These are phyloP conservation scores for Prunus persica DNA, from an alignment of 306 rosid species.

Conservation along the genomic window Prunus_persica_NCBIv2 NC_034016.1:22174501-22175000, in stretches of 20 bases:
- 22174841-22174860: slow-evolving; percentile 9
- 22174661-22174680: not conserved
- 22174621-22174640: not conserved
- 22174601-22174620: not conserved
- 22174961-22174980: not conserved
- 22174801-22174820: slow-evolving; percentile 27
- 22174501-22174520: not conserved
- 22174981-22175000: slow-evolving; percentile 27
- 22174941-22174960: slow-evolving; percentile 15
- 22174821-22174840: slow-evolving; percentile 21
- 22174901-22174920: slow-evolving; percentile 16
- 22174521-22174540: not conserved
- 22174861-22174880: slow-evolving; percentile 34
- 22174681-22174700: not conserved
- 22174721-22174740: not conserved
- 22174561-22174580: not conserved
- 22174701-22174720: slow-evolving; percentile 1
- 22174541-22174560: not conserved
- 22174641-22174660: not conserved
- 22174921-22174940: slow-evolving; percentile 14
- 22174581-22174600: not conserved
- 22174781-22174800: slow-evolving; percentile 29
- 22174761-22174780: slow-evolving; percentile 15
- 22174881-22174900: slow-evolving; percentile 43
- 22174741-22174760: slow-evolving; percentile 20